Evolutionary conservation across 257 asterid genomes (phyloP), one percentile per base, ranked within the genome.

Genomic region (Prunella vulgaris): DNA sequence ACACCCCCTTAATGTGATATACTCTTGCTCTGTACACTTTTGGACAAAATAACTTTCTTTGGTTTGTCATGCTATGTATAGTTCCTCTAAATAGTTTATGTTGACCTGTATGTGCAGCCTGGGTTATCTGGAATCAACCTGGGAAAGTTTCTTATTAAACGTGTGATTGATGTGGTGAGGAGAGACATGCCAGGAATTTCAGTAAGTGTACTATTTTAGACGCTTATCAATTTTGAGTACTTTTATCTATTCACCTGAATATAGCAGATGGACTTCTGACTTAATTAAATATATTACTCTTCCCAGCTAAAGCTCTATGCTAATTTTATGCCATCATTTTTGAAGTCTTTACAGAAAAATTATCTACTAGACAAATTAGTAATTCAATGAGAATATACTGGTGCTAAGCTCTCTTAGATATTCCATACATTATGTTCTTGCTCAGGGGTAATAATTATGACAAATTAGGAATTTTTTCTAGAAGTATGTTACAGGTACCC

Each of bases 101-200:
- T 64, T 76, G 33, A 33, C 68, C 59, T 22, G 33, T 60, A 49
- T 77, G 51, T 84, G 80, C 91, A 93, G 97, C 97, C 94, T 72
- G 99, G 97, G 75, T 84, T 93, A 77, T 83, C 99, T 56, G 99
- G 97, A 74, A 79, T 93, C 84, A 93, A 93, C 79, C 84, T 93
- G 62, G 96, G 99, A 69, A 93, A 88, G 85, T 88, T 88, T 77
- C 97, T 90, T 32, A 93, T 93, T 35, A 93, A 93, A 76, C 96
- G 97, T 37, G 99, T 90, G 76, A 86, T 93, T 69, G 96, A 93
- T 84, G 80, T 90, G 70, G 97, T 93, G 73, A 88, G 88, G 78
- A 88, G 84, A 74, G 97, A 88, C 83, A 90, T 90, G 97, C 89
- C 90, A 27, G 77, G 58, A 73, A 88, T 93, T 61, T 79, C 83